Evolutionary conservation across 2,329 filamentous ascomycete genomes (phyloP).

Genomic region (Epichloe bromicola): DNA sequence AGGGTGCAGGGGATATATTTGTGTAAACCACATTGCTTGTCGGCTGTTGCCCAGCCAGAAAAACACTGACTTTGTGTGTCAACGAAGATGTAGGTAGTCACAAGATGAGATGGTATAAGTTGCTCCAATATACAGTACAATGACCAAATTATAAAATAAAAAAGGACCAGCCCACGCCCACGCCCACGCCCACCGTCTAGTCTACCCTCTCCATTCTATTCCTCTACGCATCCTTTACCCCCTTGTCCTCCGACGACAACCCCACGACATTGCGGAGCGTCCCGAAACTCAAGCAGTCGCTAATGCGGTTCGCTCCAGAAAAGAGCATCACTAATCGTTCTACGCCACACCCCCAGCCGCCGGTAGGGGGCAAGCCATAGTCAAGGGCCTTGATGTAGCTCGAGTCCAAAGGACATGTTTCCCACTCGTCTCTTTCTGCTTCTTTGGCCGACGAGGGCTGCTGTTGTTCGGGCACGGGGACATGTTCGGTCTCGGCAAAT

Average conservation of each 20-base stretch:
- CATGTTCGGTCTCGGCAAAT: slow-evolving; percentile 10
- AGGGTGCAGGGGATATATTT: no score
- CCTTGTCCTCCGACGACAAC: slow-evolving; percentile 26
- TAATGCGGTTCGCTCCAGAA: slow-evolving; percentile 63
- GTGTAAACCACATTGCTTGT: no score
- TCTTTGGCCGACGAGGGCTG: slow-evolving; percentile 25
- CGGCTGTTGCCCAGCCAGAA: no score
- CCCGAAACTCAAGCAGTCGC: slow-evolving; percentile 80
- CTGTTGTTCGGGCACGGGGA: slow-evolving; percentile 1
- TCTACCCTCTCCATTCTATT: neutral
- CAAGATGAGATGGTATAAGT: no score
- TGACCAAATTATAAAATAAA: no score
- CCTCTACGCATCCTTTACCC: neutral
- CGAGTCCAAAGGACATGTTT: slow-evolving; percentile 49
- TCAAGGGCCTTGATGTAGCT: slow-evolving; percentile 75
- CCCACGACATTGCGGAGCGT: slow-evolving; percentile 58
- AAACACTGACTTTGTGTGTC: no score
- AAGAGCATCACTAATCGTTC: slow-evolving; percentile 90
- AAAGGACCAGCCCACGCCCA: no score
- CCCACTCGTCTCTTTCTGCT: slow-evolving; percentile 27
- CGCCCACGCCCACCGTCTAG: no score
- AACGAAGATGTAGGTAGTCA: no score
- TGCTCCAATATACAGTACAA: no score
- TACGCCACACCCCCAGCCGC: slow-evolving; percentile 90
- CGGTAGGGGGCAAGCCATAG: slow-evolving; percentile 87